Conservation (phyloP, 2,329 filamentous ascomycete species). For the Calonectria montana region DNA sequence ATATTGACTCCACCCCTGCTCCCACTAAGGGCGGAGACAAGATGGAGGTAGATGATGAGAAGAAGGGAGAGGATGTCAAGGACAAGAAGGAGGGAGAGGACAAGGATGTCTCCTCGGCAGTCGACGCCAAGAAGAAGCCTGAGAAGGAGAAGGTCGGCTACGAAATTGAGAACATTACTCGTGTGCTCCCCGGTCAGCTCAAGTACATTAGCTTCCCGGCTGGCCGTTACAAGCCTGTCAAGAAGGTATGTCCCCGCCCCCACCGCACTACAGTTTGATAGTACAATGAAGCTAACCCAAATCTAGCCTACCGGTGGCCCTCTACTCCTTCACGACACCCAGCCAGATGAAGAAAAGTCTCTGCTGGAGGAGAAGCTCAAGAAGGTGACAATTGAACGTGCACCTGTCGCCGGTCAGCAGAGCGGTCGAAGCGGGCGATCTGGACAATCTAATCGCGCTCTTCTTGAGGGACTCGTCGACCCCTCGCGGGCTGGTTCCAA, state of each 20-base stretch:
- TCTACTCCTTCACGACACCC: constrained; percentile 87
- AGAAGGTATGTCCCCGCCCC: constrained; percentile 71
- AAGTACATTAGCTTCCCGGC: constrained; percentile 95
- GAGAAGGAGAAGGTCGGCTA: constrained; percentile 98
- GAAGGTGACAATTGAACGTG: constrained; percentile 76
- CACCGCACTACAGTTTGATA: background rate
- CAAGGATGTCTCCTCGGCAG: constrained; percentile 65
- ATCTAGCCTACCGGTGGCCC: constrained; percentile 89
- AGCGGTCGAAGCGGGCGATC: constrained; percentile 47
- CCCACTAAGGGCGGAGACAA: constrained; percentile 72
- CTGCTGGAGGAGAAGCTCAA: constrained; percentile 93
- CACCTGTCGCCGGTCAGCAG: constrained; percentile 64
- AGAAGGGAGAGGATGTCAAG: constrained; percentile 61
- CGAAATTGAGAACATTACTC: constrained; percentile 96
- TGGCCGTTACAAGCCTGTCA: constrained; percentile 91
- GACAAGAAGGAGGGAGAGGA: constrained; percentile 73
- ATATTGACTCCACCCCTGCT: constrained; percentile 80
- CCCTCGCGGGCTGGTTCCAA: constrained; percentile 45
- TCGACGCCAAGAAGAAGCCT: constrained; percentile 83
- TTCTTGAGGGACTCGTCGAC: constrained; percentile 52
- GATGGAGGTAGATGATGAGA: constrained; percentile 86
- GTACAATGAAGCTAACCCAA: constrained; percentile 36
- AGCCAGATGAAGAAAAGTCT: constrained; percentile 80
- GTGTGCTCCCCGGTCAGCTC: constrained; percentile 90
- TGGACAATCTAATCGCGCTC: constrained; percentile 45